Evolutionary conservation across 116 monocot genomes (phyloP).

Genomic region (Phalaenopsis hybrid): DNA sequence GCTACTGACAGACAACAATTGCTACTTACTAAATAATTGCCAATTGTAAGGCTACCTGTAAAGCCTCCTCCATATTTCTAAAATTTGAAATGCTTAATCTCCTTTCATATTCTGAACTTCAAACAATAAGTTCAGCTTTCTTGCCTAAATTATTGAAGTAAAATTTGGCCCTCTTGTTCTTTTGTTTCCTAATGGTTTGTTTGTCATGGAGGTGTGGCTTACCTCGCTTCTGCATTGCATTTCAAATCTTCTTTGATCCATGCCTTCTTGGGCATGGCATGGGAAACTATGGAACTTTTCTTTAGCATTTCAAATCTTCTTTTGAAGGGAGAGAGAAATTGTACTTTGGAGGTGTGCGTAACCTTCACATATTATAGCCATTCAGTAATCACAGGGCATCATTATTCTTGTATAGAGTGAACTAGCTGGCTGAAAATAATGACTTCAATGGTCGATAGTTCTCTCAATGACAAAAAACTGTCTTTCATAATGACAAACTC

Average conservation of each 20-base stretch:
- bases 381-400: too few species aligned
- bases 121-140: neutral
- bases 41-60: neutral
- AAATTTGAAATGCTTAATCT: neutral
- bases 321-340: too few species aligned
- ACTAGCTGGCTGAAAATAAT: too few species aligned
- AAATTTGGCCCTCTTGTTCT: neutral
- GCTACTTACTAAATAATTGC: neutral
- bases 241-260: neutral
- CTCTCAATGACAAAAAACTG: too few species aligned
- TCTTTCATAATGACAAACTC: too few species aligned
- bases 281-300: neutral
- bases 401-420: too few species aligned
- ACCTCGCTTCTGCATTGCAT: neutral
- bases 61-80: neutral
- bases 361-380: too few species aligned
- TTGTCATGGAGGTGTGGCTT: neutral
- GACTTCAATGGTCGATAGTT: too few species aligned
- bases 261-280: neutral
- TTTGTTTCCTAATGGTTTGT: neutral
- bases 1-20: neutral
- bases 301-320: neutral
- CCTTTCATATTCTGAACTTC: neutral
- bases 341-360: too few species aligned
- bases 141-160: neutral